phyloP scores from a whole-genome alignment of 352 stramenopile genomes.

The Hyaloperonospora brassicae region DNA sequence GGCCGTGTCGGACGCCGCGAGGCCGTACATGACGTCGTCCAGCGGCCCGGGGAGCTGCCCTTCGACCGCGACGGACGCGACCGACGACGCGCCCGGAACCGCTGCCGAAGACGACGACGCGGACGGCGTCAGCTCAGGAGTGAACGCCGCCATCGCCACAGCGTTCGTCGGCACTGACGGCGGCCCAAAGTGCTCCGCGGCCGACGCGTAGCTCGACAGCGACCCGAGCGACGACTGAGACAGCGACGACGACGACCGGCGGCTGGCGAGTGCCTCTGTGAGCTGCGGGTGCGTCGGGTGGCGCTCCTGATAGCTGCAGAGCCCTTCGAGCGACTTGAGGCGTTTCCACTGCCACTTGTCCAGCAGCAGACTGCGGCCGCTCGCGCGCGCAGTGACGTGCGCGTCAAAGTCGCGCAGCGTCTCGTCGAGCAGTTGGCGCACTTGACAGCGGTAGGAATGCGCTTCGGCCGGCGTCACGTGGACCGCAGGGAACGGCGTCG shows the following conservation, averaged over 20 bases:
- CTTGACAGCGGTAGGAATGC: conserved; percentile 16
- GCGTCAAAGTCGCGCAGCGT: conserved; percentile 18
- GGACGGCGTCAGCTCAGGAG: conserved; percentile 9
- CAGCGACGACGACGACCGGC: too few species aligned
- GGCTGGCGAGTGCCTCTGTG: background rate
- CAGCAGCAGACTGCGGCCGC: conserved; percentile 16
- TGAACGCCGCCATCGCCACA: conserved; percentile 26
- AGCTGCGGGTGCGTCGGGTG: conserved; percentile 21
- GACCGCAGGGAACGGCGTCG: background rate
- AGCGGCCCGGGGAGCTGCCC: conserved; percentile 26
- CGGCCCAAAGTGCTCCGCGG: background rate
- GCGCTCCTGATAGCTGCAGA: conserved; percentile 30
- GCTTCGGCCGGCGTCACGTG: conserved; percentile 16
- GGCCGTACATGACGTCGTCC: conserved; percentile 32
- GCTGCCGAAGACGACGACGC: conserved; percentile 2
- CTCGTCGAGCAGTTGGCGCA: conserved; percentile 19
- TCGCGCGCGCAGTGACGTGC: conserved; percentile 9
- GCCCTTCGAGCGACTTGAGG: conserved; percentile 20
- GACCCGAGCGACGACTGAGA: conserved; percentile 2
- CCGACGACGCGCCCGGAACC: conserved; percentile 6
- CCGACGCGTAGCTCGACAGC: conserved; percentile 1
- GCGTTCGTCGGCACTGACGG: conserved; percentile 14
- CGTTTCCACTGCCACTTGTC: conserved; percentile 32
- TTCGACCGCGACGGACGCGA: conserved; percentile 17
- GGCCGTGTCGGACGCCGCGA: conserved; percentile 21